These are phyloP conservation scores for Colletotrichum eleusines DNA, from an alignment of 2,329 filamentous ascomycete species.

Conservation along the genomic window DNA sequence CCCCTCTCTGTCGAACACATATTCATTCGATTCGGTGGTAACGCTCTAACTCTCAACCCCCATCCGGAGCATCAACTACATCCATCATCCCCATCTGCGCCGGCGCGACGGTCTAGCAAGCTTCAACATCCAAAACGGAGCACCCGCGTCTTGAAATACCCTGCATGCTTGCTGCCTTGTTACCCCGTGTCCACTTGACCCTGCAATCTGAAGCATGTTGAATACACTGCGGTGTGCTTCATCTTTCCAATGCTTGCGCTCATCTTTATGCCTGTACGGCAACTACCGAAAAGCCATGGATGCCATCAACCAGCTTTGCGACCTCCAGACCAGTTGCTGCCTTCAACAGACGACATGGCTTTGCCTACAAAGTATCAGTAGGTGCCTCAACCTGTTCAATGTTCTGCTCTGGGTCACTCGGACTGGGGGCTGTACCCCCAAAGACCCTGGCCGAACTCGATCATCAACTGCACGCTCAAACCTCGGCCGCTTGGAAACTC, in stretches of 20 bases:
- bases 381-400: not conserved
- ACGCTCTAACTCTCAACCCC: not conserved
- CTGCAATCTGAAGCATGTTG: slow-evolving; percentile 27
- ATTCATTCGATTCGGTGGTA: not conserved
- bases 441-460: slow-evolving; percentile 18
- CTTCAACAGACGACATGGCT: not conserved
- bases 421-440: not conserved
- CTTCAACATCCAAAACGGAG: not conserved
- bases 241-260: slow-evolving; percentile 30
- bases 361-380: slow-evolving; percentile 2
- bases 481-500: slow-evolving; percentile 8
- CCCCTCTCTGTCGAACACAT: not conserved
- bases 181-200: slow-evolving; percentile 11
- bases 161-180: not conserved
- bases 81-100: slow-evolving; percentile 1
- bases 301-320: slow-evolving; percentile 6
- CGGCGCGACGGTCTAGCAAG: not conserved
- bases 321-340: not conserved
- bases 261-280: slow-evolving; percentile 21
- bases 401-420: not conserved
- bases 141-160: not conserved
- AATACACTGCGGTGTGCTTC: slow-evolving; percentile 25
- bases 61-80: not conserved
- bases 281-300: slow-evolving; percentile 26
- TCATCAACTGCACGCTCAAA: slow-evolving; percentile 20